These are phyloP conservation scores for Trichophyton mentagrophytes DNA, from an alignment of 2,329 filamentous ascomycete species.

Conservation along the genomic window DNA sequence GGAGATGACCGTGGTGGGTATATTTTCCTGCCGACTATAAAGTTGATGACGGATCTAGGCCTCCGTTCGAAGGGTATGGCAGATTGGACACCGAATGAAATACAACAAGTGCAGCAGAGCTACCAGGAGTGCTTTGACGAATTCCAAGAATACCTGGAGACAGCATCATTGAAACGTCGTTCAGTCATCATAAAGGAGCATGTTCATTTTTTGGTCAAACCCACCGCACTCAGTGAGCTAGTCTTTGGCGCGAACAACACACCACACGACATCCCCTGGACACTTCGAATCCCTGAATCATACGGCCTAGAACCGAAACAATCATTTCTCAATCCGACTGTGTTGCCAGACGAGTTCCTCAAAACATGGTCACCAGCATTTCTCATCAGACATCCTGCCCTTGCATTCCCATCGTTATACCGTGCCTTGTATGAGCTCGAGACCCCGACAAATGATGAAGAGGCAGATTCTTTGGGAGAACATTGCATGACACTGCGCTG, in stretches of 20 bases:
- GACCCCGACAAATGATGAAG: background rate
- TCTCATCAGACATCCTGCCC: conserved; percentile 28
- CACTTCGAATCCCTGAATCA: conserved; percentile 12
- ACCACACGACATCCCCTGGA: conserved; percentile 5
- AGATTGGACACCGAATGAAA: conserved; percentile 20
- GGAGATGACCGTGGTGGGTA: conserved; percentile 16
- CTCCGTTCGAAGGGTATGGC: conserved; percentile 11
- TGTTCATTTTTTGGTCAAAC: conserved; percentile 14
- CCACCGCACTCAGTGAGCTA: conserved; percentile 7
- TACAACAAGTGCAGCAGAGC: conserved; percentile 11
- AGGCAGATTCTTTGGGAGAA: background rate
- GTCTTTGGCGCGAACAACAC: background rate
- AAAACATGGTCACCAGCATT: conserved; percentile 22
- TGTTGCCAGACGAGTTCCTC: conserved; percentile 26
- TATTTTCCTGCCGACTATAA: conserved; percentile 18
- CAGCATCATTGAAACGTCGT: conserved; percentile 17
- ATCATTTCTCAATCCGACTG: conserved; percentile 22
- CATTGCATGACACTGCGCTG: conserved; percentile 21
- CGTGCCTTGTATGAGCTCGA: conserved; percentile 13
- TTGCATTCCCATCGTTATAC: conserved; percentile 27
- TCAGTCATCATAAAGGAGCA: conserved; percentile 28
- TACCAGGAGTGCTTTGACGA: conserved; percentile 20
- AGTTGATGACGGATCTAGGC: conserved; percentile 6
- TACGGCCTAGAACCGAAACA: conserved; percentile 10
- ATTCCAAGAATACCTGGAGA: conserved; percentile 16